Percentiles rank a stretch among this genome's conserved stretches.
Conservation (phyloP, 2,329 filamentous ascomycete species). For the Amauroascus verrucosus region DNA sequence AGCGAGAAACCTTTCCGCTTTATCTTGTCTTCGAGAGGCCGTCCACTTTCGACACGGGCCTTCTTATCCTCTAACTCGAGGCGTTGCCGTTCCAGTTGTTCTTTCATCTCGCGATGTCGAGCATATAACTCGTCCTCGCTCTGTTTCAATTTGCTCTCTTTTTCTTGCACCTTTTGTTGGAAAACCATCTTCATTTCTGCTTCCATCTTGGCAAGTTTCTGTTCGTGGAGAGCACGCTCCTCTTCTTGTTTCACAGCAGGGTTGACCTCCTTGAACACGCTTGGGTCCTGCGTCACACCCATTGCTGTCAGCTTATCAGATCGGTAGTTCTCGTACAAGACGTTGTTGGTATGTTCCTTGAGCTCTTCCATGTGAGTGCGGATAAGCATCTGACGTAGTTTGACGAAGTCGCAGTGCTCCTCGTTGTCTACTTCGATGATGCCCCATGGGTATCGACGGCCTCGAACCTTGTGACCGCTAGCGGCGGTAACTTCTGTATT, state of each 20-base stretch:
- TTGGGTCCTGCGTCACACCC: conserved; percentile 97
- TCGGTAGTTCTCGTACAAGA: conserved; percentile 98
- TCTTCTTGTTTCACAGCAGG: conserved; percentile 99
- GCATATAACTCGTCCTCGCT: conserved; percentile 98
- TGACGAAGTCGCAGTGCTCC: conserved; percentile 99
- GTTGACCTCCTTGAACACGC: conserved; percentile 99
- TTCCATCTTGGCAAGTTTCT: conserved; percentile 99
- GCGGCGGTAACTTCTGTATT: conserved; percentile 86
- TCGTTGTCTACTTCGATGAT: conserved; percentile 99
- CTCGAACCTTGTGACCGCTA: conserved; percentile 90
- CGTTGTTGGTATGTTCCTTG: conserved; percentile 99
- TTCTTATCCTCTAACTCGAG: conserved; percentile 98
- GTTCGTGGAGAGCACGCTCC: conserved; percentile 93
- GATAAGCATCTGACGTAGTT: conserved; percentile 99
- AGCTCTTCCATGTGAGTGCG: conserved; percentile 99
- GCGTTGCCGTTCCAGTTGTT: conserved; percentile 92
- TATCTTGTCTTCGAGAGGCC: conserved; percentile 92
- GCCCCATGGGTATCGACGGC: conserved; percentile 95
- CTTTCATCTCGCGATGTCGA: conserved; percentile 98
- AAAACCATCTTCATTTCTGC: conserved; percentile 99
- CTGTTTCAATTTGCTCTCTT: conserved; percentile 99
- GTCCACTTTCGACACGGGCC: conserved; percentile 81
- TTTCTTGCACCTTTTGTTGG: conserved; percentile 99
- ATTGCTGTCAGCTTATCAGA: conserved; percentile 98
- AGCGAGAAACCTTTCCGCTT: conserved; percentile 99